These are phyloP conservation scores for Paramecium biaurelia DNA, from an alignment of 73 alveolate species.

Conservation along the genomic window DNA sequence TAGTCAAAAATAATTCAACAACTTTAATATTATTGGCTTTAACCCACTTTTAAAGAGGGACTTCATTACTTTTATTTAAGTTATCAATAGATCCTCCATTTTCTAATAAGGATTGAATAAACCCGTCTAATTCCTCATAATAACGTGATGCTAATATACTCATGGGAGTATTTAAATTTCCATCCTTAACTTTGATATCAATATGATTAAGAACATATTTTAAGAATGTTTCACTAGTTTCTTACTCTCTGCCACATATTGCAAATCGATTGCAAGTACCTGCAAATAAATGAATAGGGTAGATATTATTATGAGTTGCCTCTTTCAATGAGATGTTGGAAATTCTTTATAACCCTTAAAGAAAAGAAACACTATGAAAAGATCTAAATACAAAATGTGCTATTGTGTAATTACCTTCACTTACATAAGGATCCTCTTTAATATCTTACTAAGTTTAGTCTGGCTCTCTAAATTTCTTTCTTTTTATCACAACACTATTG, in stretches of 20 bases:
- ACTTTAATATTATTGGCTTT: slow-evolving; percentile 59
- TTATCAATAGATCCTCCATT: slow-evolving; percentile 67
- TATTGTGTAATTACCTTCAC: background rate
- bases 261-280: background rate
- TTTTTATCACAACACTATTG: background rate
- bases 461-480: slow-evolving; percentile 1
- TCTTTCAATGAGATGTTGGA: background rate
- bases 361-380: background rate
- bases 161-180: slow-evolving; percentile 20
- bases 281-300: background rate
- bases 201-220: slow-evolving; percentile 52
- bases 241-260: background rate
- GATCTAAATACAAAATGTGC: background rate
- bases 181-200: slow-evolving; percentile 62
- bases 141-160: background rate
- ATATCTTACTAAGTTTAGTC: background rate
- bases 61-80: slow-evolving; percentile 66
- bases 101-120: slow-evolving; percentile 4
- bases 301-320: background rate
- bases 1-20: slow-evolving; percentile 21
- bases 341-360: background rate
- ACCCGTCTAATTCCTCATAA: background rate
- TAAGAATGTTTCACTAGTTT: background rate
- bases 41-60: slow-evolving; percentile 61
- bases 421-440: background rate